Base-by-base conservation (phyloP, 1,284 basidiomycete genomes). In the Phlebopus sp. region DNA sequence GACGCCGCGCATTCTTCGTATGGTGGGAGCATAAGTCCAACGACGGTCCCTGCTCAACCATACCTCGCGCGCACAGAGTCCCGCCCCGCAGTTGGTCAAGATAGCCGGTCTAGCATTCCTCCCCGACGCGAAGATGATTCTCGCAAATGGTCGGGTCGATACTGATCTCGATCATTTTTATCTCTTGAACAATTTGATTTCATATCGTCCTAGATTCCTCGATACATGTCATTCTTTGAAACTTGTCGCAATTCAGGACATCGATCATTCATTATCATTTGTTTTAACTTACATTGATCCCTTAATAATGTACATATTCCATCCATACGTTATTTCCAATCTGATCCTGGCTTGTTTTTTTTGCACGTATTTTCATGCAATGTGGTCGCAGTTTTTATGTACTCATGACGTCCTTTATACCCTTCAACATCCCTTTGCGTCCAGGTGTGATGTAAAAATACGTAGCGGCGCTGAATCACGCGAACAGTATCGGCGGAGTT, bases 111-210 rank as follows among this genome's bases (percentile, higher is more conserved):
- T 15, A 0, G 59, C 18, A 29, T 40, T 13, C 59, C 72, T 59
- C 61, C 72, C 49, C 73, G 65, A 47, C 69, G 64, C 25, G 61
- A 69, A 27, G 66, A 60, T 38, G 75, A 76, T 56, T 64, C 68
- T 53, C 74, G 73, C 58, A 77, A 76, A 58, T 79, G 75, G 75
- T 53, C 62, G 55, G 62, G 69, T 58, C 67, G 69, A 56, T 73
- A 71, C 56, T 77, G 65, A 77, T 66, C 60, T 76, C 72, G 61
- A 66, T 68, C 60, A 59, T 68, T 70, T 23, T 68, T 69, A 67
- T 62, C 55, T 65, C 59, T 42, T 25, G 49, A 29, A 44, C 53
- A 62, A 57, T 56, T 61, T 68, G 64, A 65, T 67, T 67, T 66
- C 65, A 68, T 67, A 56, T 55, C 54, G 59, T 50, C 7, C 52